Evolutionary conservation across 495 filamentous ascomycete genomes (phyloP).

Genomic region (Hypoxylon lienhwacheense): DNA sequence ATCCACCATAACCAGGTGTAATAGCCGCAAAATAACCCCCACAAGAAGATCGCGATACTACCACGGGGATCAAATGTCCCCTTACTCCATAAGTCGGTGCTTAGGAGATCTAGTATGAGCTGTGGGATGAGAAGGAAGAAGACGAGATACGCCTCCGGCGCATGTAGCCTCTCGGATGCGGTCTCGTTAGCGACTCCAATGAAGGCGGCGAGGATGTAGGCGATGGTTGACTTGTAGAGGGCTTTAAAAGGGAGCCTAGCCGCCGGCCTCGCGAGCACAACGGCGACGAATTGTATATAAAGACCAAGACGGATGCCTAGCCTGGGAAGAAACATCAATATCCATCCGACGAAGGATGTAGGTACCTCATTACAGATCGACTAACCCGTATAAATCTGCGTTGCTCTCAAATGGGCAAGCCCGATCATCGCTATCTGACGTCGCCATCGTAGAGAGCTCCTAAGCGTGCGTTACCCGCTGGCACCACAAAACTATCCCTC

Average conservation of each 20-base stretch:
- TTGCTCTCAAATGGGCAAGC: constrained; percentile 36
- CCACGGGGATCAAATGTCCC: not conserved
- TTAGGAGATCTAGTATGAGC: constrained; percentile 4
- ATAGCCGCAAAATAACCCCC: constrained; percentile 7
- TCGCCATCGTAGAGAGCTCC: not conserved
- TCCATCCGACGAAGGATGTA: not conserved
- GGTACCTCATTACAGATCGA: not conserved
- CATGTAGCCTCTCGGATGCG: constrained; percentile 2
- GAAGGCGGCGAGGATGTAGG: constrained; percentile 18
- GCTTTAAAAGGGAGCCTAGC: constrained; percentile 9
- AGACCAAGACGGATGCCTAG: constrained; percentile 45
- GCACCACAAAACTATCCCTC: too few species aligned
- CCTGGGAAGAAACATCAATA: not conserved
- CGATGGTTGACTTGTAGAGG: constrained; percentile 19
- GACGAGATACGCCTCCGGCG: constrained; percentile 19
- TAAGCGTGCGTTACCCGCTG: too few species aligned
- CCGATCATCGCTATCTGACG: not conserved
- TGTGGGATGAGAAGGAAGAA: constrained; percentile 18
- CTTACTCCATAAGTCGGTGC: not conserved
- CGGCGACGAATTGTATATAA: constrained; percentile 43
- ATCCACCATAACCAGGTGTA: constrained; percentile 30
- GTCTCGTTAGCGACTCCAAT: constrained; percentile 12
- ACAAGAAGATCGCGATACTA: not conserved
- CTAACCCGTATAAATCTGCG: constrained; percentile 42
- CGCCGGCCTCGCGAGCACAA: constrained; percentile 19